Base-by-base conservation (phyloP, 257 asterid genomes). In the Solanum virginianum region DNA sequence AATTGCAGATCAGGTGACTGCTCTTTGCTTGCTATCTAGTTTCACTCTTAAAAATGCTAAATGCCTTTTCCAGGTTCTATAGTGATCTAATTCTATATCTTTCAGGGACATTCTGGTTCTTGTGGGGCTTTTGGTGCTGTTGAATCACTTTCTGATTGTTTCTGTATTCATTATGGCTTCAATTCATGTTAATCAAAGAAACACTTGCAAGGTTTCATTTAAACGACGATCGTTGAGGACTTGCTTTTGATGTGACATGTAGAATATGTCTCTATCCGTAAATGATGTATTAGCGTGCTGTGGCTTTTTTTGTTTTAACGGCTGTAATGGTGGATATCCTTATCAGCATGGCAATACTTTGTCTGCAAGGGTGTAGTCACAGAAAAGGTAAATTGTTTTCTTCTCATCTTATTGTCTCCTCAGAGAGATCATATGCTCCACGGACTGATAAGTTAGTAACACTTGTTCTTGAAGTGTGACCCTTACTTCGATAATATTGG, bases 71-170 rank as follows among this genome's bases (percentile, higher is more conserved):
- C 49, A 68, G 24, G 45, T 68, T 81, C 11, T 75, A 71, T 81
- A 66, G 80, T 36, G 55, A 24, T 18, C 13, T 62, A 43, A 51
- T 47, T 72, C 65, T 83, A 32, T 72, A 47, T 74, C 80, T 86
- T 22, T 80, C 90, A 96, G 98, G 99, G 99, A 75, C 98, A 96
- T 85, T 96, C 98, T 86, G 98, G 98, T 88, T 94, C 99, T 83
- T 95, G 99, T 87, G 95, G 99, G 99, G 99, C 98, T 65, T 96
- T 95, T 88, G 99, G 92, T 32, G 98, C 99, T 26, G 99, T 93
- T 65, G 98, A 95, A 90, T 89, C 95, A 8, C 97, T 96, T 81
- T 91, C 98, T 15, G 98, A 96, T 84, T 97, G 98, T 69, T 96
- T 96, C 90, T 95, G 99, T 88, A 92, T 95, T 84, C 92, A 89